Evolutionary conservation across 352 stramenopile genomes (phyloP).

Genomic region (Globisporangium splendens): DNA sequence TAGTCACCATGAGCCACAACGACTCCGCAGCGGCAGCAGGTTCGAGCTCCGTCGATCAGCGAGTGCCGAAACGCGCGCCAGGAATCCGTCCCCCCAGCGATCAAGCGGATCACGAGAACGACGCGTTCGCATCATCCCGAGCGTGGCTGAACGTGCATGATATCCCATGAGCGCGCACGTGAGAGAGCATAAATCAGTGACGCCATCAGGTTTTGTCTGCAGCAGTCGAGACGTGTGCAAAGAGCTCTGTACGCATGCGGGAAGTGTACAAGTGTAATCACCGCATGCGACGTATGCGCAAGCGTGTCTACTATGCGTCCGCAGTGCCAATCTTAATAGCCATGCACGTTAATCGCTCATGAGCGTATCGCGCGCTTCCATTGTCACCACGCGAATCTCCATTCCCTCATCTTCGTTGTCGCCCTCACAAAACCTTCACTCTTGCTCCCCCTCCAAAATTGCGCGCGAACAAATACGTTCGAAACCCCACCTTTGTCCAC

Average conservation of each 20-base stretch:
- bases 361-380: neutral
- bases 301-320: no score
- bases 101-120: neutral
- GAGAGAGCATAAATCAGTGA: neutral
- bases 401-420: neutral
- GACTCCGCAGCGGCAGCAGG: neutral
- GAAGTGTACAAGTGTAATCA: no score
- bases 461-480: slow-evolving; percentile 3
- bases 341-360: no score
- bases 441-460: slow-evolving; percentile 1
- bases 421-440: neutral
- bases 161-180: slow-evolving; percentile 3
- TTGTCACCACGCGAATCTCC: no score
- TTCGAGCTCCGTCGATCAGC: no score
- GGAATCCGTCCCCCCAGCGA: slow-evolving; percentile 6
- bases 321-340: no score
- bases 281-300: no score
- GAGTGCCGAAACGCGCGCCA: slow-evolving; percentile 5
- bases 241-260: neutral
- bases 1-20: neutral
- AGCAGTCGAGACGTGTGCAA: neutral
- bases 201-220: no score
- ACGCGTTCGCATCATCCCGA: neutral
- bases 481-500: neutral
- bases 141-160: slow-evolving; percentile 4